Evolutionary conservation across 2,329 filamentous ascomycete species (phyloP).

Genomic region (Curvularia hawaiiensis): DNA sequence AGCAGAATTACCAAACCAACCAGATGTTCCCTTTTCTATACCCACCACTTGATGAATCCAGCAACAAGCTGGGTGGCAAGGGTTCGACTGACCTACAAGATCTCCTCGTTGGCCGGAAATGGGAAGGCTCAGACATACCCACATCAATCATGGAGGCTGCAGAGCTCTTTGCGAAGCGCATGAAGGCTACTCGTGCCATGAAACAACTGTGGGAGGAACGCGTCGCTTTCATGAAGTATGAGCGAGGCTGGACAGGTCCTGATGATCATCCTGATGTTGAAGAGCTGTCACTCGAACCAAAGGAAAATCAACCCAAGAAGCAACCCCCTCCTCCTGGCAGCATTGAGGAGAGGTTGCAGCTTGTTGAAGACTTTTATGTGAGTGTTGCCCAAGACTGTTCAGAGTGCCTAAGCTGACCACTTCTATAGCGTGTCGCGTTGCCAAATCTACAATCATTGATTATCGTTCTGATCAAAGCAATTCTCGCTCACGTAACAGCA

Average conservation of each 20-base stretch:
- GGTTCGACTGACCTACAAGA: conserved; percentile 82
- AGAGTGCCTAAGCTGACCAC: conserved; percentile 14
- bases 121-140: conserved; percentile 94
- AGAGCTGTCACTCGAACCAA: conserved; percentile 45
- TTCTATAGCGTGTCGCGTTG: conserved; percentile 70
- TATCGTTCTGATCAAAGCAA: conserved; percentile 88
- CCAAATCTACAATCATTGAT: conserved; percentile 90
- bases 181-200: conserved; percentile 89
- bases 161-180: conserved; percentile 85
- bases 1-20: conserved; percentile 99
- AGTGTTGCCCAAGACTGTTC: conserved; percentile 46
- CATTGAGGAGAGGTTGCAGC: conserved; percentile 67
- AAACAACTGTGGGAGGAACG: conserved; percentile 94
- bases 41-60: conserved; percentile 85
- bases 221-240: conserved; percentile 87
- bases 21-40: conserved; percentile 99
- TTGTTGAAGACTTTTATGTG: conserved; percentile 86
- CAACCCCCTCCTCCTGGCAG: conserved; percentile 52
- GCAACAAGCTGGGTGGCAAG: conserved; percentile 89
- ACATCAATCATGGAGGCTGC: conserved; percentile 95
- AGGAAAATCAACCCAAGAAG: conserved; percentile 41
- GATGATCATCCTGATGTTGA: conserved; percentile 55
- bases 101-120: conserved; percentile 77
- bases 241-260: conserved; percentile 79
- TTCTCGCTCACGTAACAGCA: conserved; percentile 86